Percentiles rank a stretch among this genome's conserved stretches.
Conservation (phyloP, 352 stramenopile genomes). For the Phytophthora vignae region DNA sequence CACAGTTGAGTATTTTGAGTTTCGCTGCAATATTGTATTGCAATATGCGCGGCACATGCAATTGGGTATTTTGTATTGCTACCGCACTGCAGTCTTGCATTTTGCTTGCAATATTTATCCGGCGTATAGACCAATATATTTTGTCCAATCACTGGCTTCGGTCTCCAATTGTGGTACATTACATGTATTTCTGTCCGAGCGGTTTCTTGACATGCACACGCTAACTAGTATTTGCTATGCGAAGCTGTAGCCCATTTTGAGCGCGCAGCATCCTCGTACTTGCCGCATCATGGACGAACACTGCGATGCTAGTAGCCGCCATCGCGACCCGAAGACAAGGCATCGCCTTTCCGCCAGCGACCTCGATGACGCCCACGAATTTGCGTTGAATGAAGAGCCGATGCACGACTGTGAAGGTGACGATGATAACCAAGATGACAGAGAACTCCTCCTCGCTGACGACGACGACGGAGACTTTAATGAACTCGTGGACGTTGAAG, state of each 20-base stretch:
- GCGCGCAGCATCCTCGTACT: background rate
- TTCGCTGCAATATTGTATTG: no score
- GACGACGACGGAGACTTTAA: conserved; percentile 28
- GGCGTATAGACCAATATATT: no score
- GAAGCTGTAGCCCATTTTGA: conserved; percentile 10
- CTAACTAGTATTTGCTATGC: conserved; percentile 7
- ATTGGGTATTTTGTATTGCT: no score
- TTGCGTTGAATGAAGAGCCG: conserved; percentile 2
- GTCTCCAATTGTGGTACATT: conserved; percentile 1
- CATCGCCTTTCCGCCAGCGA: conserved; percentile 12
- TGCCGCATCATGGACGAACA: conserved; percentile 25
- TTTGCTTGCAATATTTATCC: no score
- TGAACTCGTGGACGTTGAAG: conserved; percentile 5
- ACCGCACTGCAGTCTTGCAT: no score
- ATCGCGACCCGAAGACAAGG: background rate
- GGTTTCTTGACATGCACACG: conserved; percentile 13
- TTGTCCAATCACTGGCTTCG: no score
- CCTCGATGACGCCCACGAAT: background rate
- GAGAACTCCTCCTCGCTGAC: conserved; percentile 21
- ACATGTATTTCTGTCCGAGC: conserved; percentile 38
- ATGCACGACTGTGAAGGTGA: conserved; percentile 18
- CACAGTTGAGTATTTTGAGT: no score
- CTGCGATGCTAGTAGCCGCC: background rate
- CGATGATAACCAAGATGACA: conserved; percentile 26
- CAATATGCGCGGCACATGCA: no score